Conservation (phyloP, 176 grass and related monocot genomes). For the Themeda triandra region DNA sequence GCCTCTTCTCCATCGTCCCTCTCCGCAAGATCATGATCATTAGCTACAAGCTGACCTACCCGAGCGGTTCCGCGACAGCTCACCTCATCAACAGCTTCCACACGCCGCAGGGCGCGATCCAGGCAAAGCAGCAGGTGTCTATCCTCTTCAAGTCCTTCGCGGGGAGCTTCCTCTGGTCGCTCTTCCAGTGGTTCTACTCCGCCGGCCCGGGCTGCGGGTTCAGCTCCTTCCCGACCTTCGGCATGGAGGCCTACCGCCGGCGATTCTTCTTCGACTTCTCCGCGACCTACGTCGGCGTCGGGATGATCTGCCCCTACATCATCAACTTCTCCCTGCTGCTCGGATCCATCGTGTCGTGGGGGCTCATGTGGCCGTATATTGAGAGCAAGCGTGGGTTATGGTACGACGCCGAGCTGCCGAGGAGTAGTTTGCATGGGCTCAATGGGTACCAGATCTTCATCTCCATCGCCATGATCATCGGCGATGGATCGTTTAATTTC, state of each 20-base stretch:
- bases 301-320: conserved; percentile 72
- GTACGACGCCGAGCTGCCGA: conserved; percentile 35
- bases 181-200: conserved; percentile 69
- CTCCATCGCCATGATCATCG: conserved; percentile 71
- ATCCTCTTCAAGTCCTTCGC: conserved; percentile 56
- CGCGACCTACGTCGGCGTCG: conserved; percentile 53
- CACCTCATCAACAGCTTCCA: conserved; percentile 80
- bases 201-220: conserved; percentile 30
- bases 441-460: conserved; percentile 75
- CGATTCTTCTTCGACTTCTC: conserved; percentile 76
- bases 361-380: conserved; percentile 60
- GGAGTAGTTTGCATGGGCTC: conserved; percentile 51
- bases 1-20: conserved; percentile 42
- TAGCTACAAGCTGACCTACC: conserved; percentile 60
- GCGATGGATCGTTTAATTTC: conserved; percentile 59
- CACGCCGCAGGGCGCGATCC: conserved; percentile 48
- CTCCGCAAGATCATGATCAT: conserved; percentile 52
- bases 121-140: conserved; percentile 52
- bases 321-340: conserved; percentile 61
- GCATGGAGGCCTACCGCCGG: conserved; percentile 37
- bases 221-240: conserved; percentile 53
- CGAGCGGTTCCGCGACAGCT: conserved; percentile 49
- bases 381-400: conserved; percentile 46
- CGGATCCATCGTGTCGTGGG: conserved; percentile 55
- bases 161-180: conserved; percentile 52